Base-by-base conservation (phyloP, 2,329 filamentous ascomycete genomes). In the Alternaria gaisen region DNA sequence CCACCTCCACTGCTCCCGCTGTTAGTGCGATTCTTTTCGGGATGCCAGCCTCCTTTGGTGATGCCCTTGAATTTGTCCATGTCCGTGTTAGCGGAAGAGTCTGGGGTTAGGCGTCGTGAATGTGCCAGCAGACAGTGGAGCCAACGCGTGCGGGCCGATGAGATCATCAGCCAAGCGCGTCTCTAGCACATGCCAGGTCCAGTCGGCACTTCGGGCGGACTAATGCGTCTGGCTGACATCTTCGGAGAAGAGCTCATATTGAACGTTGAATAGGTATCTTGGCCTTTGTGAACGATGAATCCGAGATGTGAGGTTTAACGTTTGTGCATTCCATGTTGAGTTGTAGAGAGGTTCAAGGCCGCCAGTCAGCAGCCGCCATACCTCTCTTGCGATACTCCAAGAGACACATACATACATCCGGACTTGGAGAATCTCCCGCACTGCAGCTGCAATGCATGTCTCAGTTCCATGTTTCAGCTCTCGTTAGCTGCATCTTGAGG, bases 21-120 rank as follows among this genome's bases (percentile, higher is more conserved):
- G 12, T 36, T 47, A 20, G 53, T 52, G 32, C 53, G 53, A 24
- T 52, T 61, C 44, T 63, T 66, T 32, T 77, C 72, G 1, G 83
- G 82, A 64, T 84, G 80, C 83, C 83, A 84, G 41, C 83, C 83
- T 20, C 78, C 77, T 70, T 85, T 85, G 43, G 78, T 76, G 24
- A 84, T 68, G 41, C 77, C 72, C 64, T 73, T 77, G 56, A 79
- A 69, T 56, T 71, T 71, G 60, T 71, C 68, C 77, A 79, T 79
- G 63, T 53, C 70, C 60, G 54, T 57, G 51, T 50, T 52, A 41
- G 56, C 51, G 42, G 32, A 42, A 60, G 40, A 46, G 50, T 62
- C 55, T 57, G 30, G 58, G 36, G 50, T 59, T 59, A 18, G 32
- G 46, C 63, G 65, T 62, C 47, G 65, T 61, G 59, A 52, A 61